A percentile compares a stretch with the other conserved stretches of the same genome.
Conservation (phyloP, 306 rosid species). For the Myrica gale region DNA sequence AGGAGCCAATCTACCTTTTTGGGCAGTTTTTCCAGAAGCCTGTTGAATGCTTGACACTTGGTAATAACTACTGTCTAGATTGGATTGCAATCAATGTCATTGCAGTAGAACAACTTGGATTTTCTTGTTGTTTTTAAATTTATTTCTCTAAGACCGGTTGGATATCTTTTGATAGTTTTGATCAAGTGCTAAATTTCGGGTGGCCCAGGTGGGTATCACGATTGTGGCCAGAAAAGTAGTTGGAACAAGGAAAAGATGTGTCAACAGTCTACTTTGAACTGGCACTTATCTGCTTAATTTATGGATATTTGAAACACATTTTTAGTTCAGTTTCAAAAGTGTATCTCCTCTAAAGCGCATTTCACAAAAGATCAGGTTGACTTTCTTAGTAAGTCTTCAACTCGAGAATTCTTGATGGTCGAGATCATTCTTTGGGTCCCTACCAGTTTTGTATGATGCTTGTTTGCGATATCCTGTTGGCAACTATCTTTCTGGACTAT, state of each 20-base stretch:
- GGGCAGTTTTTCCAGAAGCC: constrained; percentile 96
- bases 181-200: constrained; percentile 8
- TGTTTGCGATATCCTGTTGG: constrained; percentile 9
- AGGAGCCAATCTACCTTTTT: constrained; percentile 95
- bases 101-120: background rate
- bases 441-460: constrained; percentile 20
- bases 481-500: constrained; percentile 18
- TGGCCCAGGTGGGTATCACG: background rate
- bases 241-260: constrained; percentile 19
- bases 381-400: background rate
- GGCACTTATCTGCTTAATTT: constrained; percentile 1
- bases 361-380: background rate
- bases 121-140: background rate
- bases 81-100: background rate
- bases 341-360: background rate
- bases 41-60: constrained; percentile 81
- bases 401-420: background rate
- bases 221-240: background rate
- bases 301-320: background rate
- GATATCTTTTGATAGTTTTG: constrained; percentile 14
- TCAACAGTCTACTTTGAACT: background rate
- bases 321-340: constrained; percentile 2
- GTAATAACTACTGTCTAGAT: constrained; percentile 39
- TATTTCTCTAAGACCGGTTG: constrained; percentile 5
- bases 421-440: background rate